phyloP scores from a whole-genome alignment of 495 filamentous ascomycete species.

The Clohesyomyces aquaticus region DNA sequence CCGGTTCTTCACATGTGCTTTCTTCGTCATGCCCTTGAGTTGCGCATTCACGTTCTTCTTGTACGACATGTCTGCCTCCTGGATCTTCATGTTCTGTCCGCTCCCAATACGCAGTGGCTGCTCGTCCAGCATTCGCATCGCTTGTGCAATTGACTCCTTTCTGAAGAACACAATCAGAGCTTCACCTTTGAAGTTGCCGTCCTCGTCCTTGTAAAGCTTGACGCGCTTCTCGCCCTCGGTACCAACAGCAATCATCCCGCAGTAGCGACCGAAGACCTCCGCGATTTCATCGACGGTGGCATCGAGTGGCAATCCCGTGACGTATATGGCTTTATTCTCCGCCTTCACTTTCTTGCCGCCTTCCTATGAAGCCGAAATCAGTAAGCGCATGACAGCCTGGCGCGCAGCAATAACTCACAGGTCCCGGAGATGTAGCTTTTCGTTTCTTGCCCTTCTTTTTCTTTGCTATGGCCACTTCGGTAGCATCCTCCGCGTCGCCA shows the following conservation, averaged over 20 bases:
- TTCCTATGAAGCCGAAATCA: conserved; percentile 8
- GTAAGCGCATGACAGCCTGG: neutral
- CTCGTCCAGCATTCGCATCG: conserved; percentile 90
- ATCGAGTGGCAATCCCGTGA: conserved; percentile 82
- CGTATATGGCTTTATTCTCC: conserved; percentile 83
- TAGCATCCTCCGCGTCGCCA: neutral
- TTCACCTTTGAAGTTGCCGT: conserved; percentile 89
- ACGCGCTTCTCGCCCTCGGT: conserved; percentile 87
- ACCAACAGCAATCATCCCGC: conserved; percentile 89
- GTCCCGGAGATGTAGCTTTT: neutral
- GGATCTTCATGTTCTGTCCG: conserved; percentile 73
- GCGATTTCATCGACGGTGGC: conserved; percentile 77
- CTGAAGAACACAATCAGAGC: conserved; percentile 93
- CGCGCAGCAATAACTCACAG: neutral
- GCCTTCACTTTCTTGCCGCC: conserved; percentile 52
- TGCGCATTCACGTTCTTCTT: conserved; percentile 64
- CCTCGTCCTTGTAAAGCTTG: conserved; percentile 86
- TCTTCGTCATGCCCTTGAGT: conserved; percentile 71
- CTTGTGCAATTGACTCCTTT: conserved; percentile 83
- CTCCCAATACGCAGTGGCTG: conserved; percentile 74
- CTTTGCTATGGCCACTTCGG: neutral
- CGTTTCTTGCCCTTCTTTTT: conserved; percentile 14
- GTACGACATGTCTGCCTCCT: conserved; percentile 83
- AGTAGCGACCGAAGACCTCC: conserved; percentile 77
- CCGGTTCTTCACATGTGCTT: conserved; percentile 5